Base-by-base conservation (phyloP, 2,329 filamentous ascomycete species). In the Endothia cerciana region DNA sequence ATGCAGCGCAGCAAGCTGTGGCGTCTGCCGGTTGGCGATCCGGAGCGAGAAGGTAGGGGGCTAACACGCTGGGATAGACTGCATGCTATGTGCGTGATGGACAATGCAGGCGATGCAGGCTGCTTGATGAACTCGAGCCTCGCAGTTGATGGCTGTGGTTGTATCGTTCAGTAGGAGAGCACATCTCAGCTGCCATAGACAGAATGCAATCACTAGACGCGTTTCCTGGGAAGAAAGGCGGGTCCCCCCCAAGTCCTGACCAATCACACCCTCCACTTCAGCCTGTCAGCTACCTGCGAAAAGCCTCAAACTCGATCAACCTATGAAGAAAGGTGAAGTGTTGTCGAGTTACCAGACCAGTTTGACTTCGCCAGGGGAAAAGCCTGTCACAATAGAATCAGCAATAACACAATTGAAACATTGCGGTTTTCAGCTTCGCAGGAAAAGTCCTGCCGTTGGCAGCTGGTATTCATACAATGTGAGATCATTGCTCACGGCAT, bases 161-260 rank as follows among this genome's bases (percentile, higher is more conserved):
- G 47, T 51, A 28, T 51, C 45, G 57, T 59, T 45, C 15, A 28
- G 57, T n/a, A 33, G n/a, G n/a, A 43, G 45, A 59, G 40, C 57
- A 15, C 17, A 45, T 25, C 40, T 59, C 57, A 43, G 56, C 56
- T 59, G 55, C 55, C 22, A 36, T 33, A 28, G 28, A 40, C 30
- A 59, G 45, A 59, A n/a, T 38, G 57, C 40, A 59, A 40, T 41
- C 38, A 43, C 57, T 59, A 45, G 57, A 59, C 38, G 38, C 38
- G 38, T 41, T 58, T 43, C 57, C 57, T 59, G 40, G 38, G 33
- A 28, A 15, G 57, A 43, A 59, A 3, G 25, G 40, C 40, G 38
- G 57, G 57, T 19, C 38, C 19, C 1, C 11, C 38, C 22, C 19
- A 19, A 19, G 17, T 13, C 45, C 57, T 43, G 15, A 40, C 57